These are phyloP conservation scores for Trypanosoma theileri DNA, from an alignment of 208 protist species.

Conservation along the genomic window DNA sequence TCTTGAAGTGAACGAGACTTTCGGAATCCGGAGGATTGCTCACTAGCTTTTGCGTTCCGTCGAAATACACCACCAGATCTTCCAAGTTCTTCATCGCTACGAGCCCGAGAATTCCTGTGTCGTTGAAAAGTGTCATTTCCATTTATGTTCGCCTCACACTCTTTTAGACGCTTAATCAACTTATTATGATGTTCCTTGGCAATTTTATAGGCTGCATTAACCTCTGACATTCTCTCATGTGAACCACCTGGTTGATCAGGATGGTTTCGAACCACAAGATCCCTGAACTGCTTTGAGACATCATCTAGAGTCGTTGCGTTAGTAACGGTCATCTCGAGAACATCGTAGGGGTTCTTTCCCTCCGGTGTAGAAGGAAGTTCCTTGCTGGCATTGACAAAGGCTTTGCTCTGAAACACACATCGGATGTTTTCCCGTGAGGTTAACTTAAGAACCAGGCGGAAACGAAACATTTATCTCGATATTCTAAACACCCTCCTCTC, in stretches of 20 bases:
- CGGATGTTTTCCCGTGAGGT: conserved; percentile 26
- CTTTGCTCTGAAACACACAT: conserved; percentile 76
- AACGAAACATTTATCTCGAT: conserved; percentile 18
- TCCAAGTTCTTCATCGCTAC: conserved; percentile 74
- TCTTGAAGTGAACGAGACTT: conserved; percentile 64
- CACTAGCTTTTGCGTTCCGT: conserved; percentile 50
- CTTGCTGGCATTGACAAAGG: conserved; percentile 68
- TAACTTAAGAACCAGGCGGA: conserved; percentile 13
- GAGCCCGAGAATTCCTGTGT: conserved; percentile 59
- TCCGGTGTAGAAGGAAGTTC: conserved; percentile 81
- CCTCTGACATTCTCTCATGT: conserved; percentile 89
- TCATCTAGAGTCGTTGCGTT: conserved; percentile 73
- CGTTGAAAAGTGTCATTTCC: conserved; percentile 60
- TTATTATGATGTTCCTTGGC: conserved; percentile 82
- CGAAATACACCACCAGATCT: conserved; percentile 74
- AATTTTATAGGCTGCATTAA: conserved; percentile 89
- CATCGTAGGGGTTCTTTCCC: conserved; percentile 89
- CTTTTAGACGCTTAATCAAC: conserved; percentile 61
- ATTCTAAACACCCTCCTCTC: neutral
- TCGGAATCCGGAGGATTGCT: conserved; percentile 24
- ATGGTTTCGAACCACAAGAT: conserved; percentile 84
- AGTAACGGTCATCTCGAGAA: conserved; percentile 82
- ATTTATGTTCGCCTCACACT: conserved; percentile 57
- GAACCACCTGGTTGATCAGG: conserved; percentile 88
- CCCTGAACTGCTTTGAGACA: conserved; percentile 85